These are phyloP conservation scores for Castanospermum australe DNA, from an alignment of 306 rosid genomes.

Conservation along the genomic window DNA sequence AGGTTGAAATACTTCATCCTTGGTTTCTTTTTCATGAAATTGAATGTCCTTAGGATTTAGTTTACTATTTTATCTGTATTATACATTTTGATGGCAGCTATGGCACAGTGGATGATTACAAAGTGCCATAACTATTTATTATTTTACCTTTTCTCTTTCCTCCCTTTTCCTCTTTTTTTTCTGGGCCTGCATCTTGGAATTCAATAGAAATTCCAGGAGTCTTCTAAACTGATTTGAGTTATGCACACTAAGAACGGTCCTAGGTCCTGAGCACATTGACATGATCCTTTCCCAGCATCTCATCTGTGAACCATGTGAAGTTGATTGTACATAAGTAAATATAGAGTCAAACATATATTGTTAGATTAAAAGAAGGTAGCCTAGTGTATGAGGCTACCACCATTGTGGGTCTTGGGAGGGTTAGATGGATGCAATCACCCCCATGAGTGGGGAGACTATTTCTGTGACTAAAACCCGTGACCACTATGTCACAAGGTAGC, in stretches of 20 bases:
- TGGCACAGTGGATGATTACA: background rate
- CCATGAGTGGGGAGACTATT: too few relatives aligned
- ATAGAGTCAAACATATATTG: background rate
- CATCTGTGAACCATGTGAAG: background rate
- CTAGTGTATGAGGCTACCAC: too few relatives aligned
- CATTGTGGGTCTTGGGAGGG: too few relatives aligned
- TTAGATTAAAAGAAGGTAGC: too few relatives aligned
- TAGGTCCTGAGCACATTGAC: background rate
- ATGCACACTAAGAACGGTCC: background rate
- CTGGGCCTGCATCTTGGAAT: background rate
- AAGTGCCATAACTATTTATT: background rate
- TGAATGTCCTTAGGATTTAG: background rate
- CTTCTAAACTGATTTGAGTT: background rate
- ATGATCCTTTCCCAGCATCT: background rate
- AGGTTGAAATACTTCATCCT: slow-evolving; percentile 53
- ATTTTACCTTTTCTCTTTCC: background rate
- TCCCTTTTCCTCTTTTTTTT: background rate
- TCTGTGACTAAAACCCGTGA: too few relatives aligned
- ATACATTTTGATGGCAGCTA: background rate
- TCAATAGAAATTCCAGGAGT: background rate
- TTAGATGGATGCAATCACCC: too few relatives aligned
- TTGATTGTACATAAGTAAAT: background rate
- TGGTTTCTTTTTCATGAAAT: slow-evolving; percentile 14
- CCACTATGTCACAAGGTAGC: too few relatives aligned
- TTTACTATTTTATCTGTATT: slow-evolving; percentile 10